phyloP scores from a whole-genome alignment of 305 asterid species.

The Solanum hybrid region DNA sequence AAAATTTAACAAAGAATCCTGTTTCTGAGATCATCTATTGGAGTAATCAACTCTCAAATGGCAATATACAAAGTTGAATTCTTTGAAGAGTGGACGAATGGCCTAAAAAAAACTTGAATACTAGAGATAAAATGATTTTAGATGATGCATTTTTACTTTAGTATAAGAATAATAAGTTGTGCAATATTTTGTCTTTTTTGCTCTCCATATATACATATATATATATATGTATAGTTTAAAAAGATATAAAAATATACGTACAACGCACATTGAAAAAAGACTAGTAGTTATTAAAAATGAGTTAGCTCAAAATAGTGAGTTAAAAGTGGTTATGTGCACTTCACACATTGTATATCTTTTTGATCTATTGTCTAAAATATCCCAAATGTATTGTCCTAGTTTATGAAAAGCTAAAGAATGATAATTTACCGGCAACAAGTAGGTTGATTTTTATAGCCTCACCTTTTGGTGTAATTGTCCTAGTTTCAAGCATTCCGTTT shows the following conservation, averaged over 20 bases:
- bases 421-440: background rate
- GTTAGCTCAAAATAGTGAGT: too few species aligned
- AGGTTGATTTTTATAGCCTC: constrained; percentile 11
- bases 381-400: too few species aligned
- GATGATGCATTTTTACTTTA: background rate
- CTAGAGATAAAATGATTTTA: background rate
- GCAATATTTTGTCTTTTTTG: too few species aligned
- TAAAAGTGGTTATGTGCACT: too few species aligned
- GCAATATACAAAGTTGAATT: background rate
- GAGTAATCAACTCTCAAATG: background rate
- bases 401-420: background rate
- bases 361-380: too few species aligned
- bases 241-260: too few species aligned
- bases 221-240: background rate
- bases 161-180: background rate
- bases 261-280: background rate
- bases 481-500: constrained; percentile 30
- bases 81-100: background rate
- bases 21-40: background rate
- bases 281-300: too few species aligned
- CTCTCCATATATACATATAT: background rate
- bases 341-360: too few species aligned
- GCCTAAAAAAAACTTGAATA: background rate
- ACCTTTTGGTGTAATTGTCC: constrained; percentile 16
- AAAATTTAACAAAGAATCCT: background rate